phyloP scores from a whole-genome alignment of 129 eudicot species.

The Escallonia rubra region DNA sequence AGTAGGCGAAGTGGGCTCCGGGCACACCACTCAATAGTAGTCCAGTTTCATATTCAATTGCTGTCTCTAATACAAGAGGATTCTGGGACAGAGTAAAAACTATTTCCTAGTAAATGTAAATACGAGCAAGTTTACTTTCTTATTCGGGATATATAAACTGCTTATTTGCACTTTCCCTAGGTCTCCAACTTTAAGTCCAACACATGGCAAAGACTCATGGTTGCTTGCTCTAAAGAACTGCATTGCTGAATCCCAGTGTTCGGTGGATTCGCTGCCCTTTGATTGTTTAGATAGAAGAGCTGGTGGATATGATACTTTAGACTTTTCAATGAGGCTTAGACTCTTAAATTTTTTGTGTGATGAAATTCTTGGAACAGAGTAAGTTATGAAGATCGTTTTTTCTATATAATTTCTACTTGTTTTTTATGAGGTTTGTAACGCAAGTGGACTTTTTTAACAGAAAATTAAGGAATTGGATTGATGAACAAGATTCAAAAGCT shows the following conservation, averaged over 20 bases:
- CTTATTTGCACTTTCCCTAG: conserved; percentile 27
- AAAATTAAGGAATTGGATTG: conserved; percentile 71
- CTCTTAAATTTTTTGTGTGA: conserved; percentile 63
- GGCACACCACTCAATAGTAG: conserved; percentile 35
- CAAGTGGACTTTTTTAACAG: conserved; percentile 21
- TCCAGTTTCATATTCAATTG: conserved; percentile 64
- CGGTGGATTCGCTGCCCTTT: conserved; percentile 21
- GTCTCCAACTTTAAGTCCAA: conserved; percentile 28
- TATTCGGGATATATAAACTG: background rate
- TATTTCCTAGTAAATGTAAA: background rate
- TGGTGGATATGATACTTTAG: conserved; percentile 50
- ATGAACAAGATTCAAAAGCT: conserved; percentile 40
- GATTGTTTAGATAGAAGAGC: conserved; percentile 27
- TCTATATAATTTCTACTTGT: background rate
- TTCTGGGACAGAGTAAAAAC: conserved; percentile 35
- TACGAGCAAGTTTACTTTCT: background rate
- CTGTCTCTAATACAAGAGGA: conserved; percentile 54
- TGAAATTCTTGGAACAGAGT: conserved; percentile 79
- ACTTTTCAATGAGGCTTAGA: conserved; percentile 59
- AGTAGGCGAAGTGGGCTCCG: conserved; percentile 43
- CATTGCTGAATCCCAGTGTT: conserved; percentile 42
- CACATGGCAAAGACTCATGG: conserved; percentile 55
- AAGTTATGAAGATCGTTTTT: conserved; percentile 21
- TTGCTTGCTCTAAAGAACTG: conserved; percentile 46
- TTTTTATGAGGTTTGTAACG: background rate